These are phyloP conservation scores for Rhodamnia argentea DNA, from an alignment of 345 rosid genomes.

Conservation along the genomic window DNA sequence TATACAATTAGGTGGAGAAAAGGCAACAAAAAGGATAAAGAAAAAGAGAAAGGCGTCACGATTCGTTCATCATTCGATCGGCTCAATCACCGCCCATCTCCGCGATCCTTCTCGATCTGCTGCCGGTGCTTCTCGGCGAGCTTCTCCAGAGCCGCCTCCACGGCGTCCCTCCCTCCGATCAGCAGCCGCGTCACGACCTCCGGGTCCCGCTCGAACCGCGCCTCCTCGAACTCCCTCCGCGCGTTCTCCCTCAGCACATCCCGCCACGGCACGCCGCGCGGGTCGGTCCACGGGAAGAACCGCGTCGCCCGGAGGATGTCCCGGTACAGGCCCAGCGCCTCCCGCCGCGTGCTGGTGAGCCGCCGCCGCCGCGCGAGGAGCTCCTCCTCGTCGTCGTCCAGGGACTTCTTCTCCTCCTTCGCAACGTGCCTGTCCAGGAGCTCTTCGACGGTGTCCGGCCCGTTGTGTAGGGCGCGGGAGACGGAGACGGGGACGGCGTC, in stretches of 20 bases:
- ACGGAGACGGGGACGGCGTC: not conserved
- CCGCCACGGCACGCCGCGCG: conserved; percentile 63
- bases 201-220: conserved; percentile 75
- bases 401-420: conserved; percentile 46
- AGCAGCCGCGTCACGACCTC: conserved; percentile 62
- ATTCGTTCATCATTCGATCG: not conserved
- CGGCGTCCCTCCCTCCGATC: conserved; percentile 77
- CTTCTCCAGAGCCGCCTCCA: conserved; percentile 59
- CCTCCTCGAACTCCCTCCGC: conserved; percentile 77
- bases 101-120: conserved; percentile 42
- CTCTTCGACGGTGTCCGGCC: conserved; percentile 82
- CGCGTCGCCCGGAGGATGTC: conserved; percentile 79
- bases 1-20: not conserved
- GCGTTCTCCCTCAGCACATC: conserved; percentile 76
- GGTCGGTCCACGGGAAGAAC: conserved; percentile 71
- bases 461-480: conserved; percentile 37
- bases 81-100: conserved; percentile 12
- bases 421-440: conserved; percentile 63
- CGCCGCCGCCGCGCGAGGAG: conserved; percentile 37
- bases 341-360: conserved; percentile 59
- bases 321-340: conserved; percentile 72
- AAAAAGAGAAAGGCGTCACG: not conserved
- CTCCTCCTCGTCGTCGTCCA: conserved; percentile 58
- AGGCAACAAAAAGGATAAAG: not conserved
- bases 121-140: conserved; percentile 67